Conservation (phyloP, 2,329 filamentous ascomycete species). For the Penicillium sp. region DNA sequence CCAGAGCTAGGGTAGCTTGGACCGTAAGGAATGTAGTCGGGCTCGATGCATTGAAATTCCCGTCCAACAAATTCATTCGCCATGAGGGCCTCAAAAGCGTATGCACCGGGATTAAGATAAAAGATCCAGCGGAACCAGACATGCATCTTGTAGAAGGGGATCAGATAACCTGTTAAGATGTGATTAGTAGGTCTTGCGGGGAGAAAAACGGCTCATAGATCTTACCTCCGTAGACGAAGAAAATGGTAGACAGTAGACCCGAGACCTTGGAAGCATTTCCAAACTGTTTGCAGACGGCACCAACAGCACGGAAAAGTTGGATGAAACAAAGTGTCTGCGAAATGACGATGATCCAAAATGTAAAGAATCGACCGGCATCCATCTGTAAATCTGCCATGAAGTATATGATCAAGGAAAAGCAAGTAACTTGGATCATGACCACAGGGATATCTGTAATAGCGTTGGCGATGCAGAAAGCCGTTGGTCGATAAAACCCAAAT, state of each 20-base stretch:
- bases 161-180: slow-evolving; percentile 50
- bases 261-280: slow-evolving; percentile 47
- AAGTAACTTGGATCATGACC: slow-evolving; percentile 51
- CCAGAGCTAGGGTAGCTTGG: slow-evolving; percentile 34
- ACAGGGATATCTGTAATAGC: slow-evolving; percentile 54
- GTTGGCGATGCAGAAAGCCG: slow-evolving; percentile 55
- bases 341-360: slow-evolving; percentile 53
- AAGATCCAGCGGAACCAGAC: slow-evolving; percentile 60
- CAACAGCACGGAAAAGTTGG: slow-evolving; percentile 48
- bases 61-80: slow-evolving; percentile 63
- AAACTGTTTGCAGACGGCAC: slow-evolving; percentile 45
- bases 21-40: slow-evolving; percentile 46
- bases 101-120: slow-evolving; percentile 61
- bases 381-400: slow-evolving; percentile 54
- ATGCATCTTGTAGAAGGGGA: slow-evolving; percentile 56
- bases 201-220: neutral
- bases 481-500: slow-evolving; percentile 62
- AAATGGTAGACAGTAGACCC: slow-evolving; percentile 40
- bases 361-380: slow-evolving; percentile 57
- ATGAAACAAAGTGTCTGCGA: slow-evolving; percentile 49
- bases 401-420: slow-evolving; percentile 58
- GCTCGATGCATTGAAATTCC: slow-evolving; percentile 50
- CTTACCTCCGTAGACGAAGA: slow-evolving; percentile 50
- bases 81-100: slow-evolving; percentile 63
- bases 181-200: neutral